These are phyloP conservation scores for Phytophthora crassamura DNA, from an alignment of 352 stramenopile genomes.

Conservation along the genomic window DNA sequence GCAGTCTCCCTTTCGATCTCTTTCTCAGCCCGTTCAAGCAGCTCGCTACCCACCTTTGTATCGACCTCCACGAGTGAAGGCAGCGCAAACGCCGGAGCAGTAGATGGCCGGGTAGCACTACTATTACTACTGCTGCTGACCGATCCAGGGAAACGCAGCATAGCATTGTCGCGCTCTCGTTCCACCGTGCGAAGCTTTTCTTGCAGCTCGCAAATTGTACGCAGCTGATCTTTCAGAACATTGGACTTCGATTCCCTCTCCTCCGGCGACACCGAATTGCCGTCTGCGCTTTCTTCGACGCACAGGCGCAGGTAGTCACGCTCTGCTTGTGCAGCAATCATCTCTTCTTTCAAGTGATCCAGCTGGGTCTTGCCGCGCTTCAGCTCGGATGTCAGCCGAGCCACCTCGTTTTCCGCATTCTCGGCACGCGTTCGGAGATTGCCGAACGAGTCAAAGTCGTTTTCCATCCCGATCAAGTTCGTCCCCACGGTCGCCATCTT, in stretches of 20 bases:
- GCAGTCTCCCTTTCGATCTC: constrained; percentile 83
- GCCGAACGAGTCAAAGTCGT: constrained; percentile 79
- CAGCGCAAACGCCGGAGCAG: constrained; percentile 40
- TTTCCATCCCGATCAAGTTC: constrained; percentile 69
- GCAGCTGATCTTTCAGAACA: constrained; percentile 80
- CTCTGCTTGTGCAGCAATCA: constrained; percentile 87
- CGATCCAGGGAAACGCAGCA: constrained; percentile 46
- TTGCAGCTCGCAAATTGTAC: constrained; percentile 81
- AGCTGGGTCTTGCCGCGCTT: constrained; percentile 83
- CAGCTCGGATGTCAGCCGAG: constrained; percentile 70
- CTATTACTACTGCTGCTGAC: not conserved
- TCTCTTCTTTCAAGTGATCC: constrained; percentile 85
- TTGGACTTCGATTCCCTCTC: constrained; percentile 68
- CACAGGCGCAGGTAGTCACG: constrained; percentile 80
- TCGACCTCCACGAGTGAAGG: constrained; percentile 54
- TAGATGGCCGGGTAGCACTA: constrained; percentile 21
- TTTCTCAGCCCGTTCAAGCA: constrained; percentile 75
- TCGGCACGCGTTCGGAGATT: constrained; percentile 78
- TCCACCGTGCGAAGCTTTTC: constrained; percentile 78
- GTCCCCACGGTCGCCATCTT: constrained; percentile 67
- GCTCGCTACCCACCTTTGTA: constrained; percentile 64
- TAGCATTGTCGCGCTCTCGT: constrained; percentile 64
- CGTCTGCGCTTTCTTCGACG: constrained; percentile 55
- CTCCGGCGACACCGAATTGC: constrained; percentile 31
- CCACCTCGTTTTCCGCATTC: constrained; percentile 82